Base-by-base conservation (phyloP, 371 early-diverging fungal species). In the Saksenaea oblongispora region DNA sequence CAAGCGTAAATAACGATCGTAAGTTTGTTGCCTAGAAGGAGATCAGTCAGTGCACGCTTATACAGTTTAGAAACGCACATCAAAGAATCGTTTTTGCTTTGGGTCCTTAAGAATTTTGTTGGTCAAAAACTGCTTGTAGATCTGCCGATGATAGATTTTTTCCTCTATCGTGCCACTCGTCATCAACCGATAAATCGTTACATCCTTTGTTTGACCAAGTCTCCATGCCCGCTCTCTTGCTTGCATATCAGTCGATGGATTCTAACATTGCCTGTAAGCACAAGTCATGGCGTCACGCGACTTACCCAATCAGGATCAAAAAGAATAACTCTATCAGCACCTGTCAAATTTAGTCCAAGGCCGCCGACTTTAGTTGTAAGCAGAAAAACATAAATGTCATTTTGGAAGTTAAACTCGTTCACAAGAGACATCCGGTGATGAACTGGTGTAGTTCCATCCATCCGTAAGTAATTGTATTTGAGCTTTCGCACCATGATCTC, bases 291-390 rank as follows among this genome's bases (percentile, higher is more conserved):
- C 56, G 53, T 37, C 35, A 7, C 13, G 44, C 22, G 34, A 47
- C 34, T 69, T 78, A 87, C 89, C 99, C 98, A 98, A 71, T 98
- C 99, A 1, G 99, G 98, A 84, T 98, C 98, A 83, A 86, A 98
- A 34, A 99, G 87, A n/a, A 99, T 89, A 3, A 99, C 94, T 4
- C 97, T 87, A 71, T 97, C 87, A 0, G 99, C 99, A 0, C 97
- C 96, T 1, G 95, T 95, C 56, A 99, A 80, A 67, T 99, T 99
- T 39, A 98, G 82, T 0, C 99, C 99, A 15, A 99, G 78, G 0
- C 99, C 99, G 17, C 99, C 99, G 2, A 97, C 98, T 66, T 93
- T 94, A 39, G 99, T 99, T 0, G 99, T 99, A 27, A 99, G 78
- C 62, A 99, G 73, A 71, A 99, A 99, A 1, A 97, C 77, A 72